A percentile compares a stretch with the other conserved stretches of the same genome.
These are phyloP conservation scores for Colletotrichum lupini DNA, from an alignment of 2,329 filamentous ascomycete species.

Conservation along the genomic window DNA sequence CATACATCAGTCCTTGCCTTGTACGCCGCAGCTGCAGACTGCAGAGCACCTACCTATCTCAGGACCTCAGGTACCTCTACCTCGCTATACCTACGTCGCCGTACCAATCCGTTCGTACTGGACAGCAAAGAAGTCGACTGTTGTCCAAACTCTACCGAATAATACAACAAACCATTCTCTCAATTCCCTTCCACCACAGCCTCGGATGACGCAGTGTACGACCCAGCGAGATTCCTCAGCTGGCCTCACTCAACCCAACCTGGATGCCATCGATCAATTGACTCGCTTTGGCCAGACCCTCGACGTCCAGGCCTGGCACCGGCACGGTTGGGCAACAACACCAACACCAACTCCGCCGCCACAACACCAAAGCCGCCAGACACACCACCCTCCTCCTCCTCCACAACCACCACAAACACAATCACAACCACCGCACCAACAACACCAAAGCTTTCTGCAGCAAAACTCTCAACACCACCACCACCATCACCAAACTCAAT, in stretches of 20 bases:
- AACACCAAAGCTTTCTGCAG: not conserved
- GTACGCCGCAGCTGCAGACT: not conserved
- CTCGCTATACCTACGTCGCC: too few species aligned
- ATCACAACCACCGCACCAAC: not conserved
- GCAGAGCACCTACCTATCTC: too few species aligned
- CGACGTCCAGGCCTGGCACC: constrained; percentile 32
- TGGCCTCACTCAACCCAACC: constrained; percentile 30
- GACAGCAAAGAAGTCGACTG: not conserved
- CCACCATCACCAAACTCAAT: not conserved
- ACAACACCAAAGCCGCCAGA: not conserved
- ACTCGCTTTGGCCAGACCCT: constrained; percentile 31
- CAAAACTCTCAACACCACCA: not conserved
- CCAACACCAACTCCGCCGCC: not conserved
- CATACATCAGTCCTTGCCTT: not conserved
- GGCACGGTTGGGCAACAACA: constrained; percentile 7
- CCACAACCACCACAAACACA: not conserved
- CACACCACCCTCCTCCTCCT: not conserved
- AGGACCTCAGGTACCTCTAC: too few species aligned
- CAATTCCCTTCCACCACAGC: not conserved
- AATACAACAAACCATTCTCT: not conserved
- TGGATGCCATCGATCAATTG: constrained; percentile 34
- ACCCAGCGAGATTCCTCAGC: constrained; percentile 34
- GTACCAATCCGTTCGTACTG: too few species aligned
- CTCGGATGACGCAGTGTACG: constrained; percentile 35
- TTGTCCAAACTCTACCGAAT: not conserved